Percentiles rank a stretch among this genome's conserved stretches.
Evolutionary conservation across 2,329 filamentous ascomycete species (phyloP).

Genomic region (Cercospora zeina): DNA sequence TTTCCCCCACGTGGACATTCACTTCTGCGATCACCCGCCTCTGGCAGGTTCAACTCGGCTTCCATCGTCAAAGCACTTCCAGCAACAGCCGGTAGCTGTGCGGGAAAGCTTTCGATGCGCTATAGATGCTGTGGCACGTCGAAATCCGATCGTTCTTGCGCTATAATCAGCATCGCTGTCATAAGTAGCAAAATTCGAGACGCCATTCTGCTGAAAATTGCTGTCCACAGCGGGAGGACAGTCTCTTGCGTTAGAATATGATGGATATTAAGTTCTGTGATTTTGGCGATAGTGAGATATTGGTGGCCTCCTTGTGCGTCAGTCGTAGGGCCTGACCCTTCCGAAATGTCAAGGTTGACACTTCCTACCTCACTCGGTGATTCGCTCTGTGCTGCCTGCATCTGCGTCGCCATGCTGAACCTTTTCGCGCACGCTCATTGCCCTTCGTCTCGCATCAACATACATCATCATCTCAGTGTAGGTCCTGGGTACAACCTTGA

Average conservation of each 20-base stretch:
- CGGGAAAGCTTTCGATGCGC: not conserved
- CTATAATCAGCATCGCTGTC: not conserved
- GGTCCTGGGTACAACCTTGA: slow-evolving; percentile 65
- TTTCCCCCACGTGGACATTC: not conserved
- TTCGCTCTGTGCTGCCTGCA: slow-evolving; percentile 33
- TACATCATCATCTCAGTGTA: slow-evolving; percentile 67
- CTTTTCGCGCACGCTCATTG: slow-evolving; percentile 53
- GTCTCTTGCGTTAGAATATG: too few relatives aligned
- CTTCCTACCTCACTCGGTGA: slow-evolving; percentile 33
- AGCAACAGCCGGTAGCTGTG: not conserved
- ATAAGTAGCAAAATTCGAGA: not conserved
- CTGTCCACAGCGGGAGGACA: not conserved
- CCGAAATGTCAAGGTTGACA: not conserved
- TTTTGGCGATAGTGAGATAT: too few relatives aligned
- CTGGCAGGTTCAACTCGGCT: not conserved
- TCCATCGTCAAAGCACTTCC: not conserved
- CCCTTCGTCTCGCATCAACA: slow-evolving; percentile 60
- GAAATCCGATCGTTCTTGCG: not conserved
- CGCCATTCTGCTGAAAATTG: not conserved
- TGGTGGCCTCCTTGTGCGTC: too few relatives aligned
- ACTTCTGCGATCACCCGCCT: not conserved
- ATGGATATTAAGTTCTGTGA: too few relatives aligned
- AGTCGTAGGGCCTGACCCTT: too few relatives aligned
- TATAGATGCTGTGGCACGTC: not conserved
- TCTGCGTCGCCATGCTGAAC: slow-evolving; percentile 37